phyloP scores from a whole-genome alignment of 2,329 filamentous ascomycete species.

The Aspergillus felis region DNA sequence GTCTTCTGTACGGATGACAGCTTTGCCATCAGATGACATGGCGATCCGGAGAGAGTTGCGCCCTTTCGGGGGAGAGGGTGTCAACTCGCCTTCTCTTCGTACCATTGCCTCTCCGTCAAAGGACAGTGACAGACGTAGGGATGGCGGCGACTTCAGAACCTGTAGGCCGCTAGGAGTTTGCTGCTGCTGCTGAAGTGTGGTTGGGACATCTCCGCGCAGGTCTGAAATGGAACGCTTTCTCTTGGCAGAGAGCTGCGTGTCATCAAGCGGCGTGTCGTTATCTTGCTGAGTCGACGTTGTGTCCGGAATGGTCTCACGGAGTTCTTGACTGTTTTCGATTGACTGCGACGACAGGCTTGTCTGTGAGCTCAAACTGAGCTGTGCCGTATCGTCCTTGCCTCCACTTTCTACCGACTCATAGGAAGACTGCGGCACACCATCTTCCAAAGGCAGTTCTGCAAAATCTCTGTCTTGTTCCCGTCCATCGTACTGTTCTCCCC shows the following conservation, averaged over 20 bases:
- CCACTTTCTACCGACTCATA: constrained; percentile 15
- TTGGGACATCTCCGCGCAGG: constrained; percentile 13
- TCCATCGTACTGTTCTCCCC: constrained; percentile 25
- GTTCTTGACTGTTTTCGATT: constrained; percentile 21
- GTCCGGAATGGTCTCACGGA: constrained; percentile 17
- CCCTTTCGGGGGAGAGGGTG: constrained; percentile 39
- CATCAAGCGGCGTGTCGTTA: constrained; percentile 13
- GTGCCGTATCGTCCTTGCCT: constrained; percentile 26
- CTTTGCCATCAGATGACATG: constrained; percentile 83
- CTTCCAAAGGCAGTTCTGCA: constrained; percentile 19
- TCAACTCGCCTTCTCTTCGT: constrained; percentile 35
- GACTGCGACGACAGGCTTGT: constrained; percentile 27
- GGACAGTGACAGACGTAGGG: constrained; percentile 39
- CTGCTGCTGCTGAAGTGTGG: constrained; percentile 1
- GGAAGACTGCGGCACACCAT: constrained; percentile 6
- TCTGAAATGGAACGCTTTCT: constrained; percentile 35
- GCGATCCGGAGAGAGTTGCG: constrained; percentile 65
- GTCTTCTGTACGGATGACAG: constrained; percentile 71
- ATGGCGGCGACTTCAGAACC: constrained; percentile 31
- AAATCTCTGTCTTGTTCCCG: constrained; percentile 15
- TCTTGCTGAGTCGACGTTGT: constrained; percentile 10
- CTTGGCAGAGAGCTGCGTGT: constrained; percentile 21
- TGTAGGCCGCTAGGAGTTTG: constrained; percentile 15
- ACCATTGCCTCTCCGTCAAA: constrained; percentile 40
- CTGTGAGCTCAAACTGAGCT: constrained; percentile 25